Evolutionary conservation across 305 asterid species (phyloP).

Genomic region (Withania somnifera): DNA sequence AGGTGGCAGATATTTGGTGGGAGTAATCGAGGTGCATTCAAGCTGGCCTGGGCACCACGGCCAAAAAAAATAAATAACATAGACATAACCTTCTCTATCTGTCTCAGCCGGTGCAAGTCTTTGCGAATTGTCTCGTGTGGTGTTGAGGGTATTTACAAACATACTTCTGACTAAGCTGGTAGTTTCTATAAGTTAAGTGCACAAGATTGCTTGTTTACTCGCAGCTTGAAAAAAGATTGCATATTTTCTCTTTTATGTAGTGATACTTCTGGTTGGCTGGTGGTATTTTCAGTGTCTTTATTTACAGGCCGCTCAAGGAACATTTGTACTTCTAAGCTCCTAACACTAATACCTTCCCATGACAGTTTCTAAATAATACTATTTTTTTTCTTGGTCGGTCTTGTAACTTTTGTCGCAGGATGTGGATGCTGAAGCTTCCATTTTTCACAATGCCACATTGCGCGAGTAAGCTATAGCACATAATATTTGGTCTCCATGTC

Average conservation of each 20-base stretch:
- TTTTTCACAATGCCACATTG: slow-evolving; percentile 82
- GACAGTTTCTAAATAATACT: not conserved
- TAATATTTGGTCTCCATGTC: not conserved
- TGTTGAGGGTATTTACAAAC: not conserved
- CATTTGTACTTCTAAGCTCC: not conserved
- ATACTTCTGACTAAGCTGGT: not conserved
- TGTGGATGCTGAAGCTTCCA: slow-evolving; percentile 89
- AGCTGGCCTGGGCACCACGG: not conserved
- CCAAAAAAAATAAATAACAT: not conserved
- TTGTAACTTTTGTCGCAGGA: slow-evolving; percentile 44
- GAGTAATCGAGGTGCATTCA: not conserved
- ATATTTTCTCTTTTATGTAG: not conserved
- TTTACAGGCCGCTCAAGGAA: not conserved
- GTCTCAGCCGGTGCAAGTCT: not conserved
- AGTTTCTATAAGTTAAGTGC: not conserved
- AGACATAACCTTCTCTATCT: not conserved
- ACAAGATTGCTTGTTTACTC: not conserved
- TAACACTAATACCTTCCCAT: not conserved
- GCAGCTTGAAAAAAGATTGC: not conserved
- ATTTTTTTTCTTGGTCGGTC: not conserved
- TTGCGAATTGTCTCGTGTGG: not conserved
- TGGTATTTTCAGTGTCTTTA: not conserved
- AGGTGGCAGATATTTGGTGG: not conserved
- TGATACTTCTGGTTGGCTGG: not conserved
- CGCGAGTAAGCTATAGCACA: slow-evolving; percentile 52